Conservation (phyloP, 2,329 filamentous ascomycete species). For the Xylaria multiplex region DNA sequence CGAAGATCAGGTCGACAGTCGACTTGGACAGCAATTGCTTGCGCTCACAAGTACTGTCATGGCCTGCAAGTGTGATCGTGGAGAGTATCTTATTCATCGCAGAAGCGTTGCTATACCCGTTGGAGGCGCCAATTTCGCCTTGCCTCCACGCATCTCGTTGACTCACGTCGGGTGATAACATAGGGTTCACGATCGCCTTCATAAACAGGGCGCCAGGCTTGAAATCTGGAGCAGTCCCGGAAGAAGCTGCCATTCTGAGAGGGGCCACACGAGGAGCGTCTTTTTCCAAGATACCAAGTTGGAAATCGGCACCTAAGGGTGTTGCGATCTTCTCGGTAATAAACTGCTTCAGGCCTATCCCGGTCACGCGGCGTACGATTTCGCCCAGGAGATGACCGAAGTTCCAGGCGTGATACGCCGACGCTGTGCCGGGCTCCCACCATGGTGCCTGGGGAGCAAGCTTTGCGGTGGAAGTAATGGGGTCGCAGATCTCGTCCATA, state of each 20-base stretch:
- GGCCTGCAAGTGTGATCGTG: slow-evolving; percentile 66
- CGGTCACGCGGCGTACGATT: slow-evolving; percentile 53
- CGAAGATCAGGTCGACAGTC: slow-evolving; percentile 57
- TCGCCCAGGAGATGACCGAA: slow-evolving; percentile 57
- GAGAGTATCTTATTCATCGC: slow-evolving; percentile 55
- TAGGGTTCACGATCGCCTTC: slow-evolving; percentile 47
- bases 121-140: slow-evolving; percentile 55
- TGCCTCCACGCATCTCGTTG: slow-evolving; percentile 50
- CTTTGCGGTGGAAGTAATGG: slow-evolving; percentile 44
- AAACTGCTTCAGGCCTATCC: slow-evolving; percentile 55
- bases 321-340: slow-evolving; percentile 49
- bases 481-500: slow-evolving; percentile 49
- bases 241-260: slow-evolving; percentile 45
- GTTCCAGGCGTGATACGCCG: slow-evolving; percentile 53
- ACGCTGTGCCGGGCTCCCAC: slow-evolving; percentile 55
- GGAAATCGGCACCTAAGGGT: slow-evolving; percentile 58
- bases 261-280: slow-evolving; percentile 54
- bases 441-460: slow-evolving; percentile 54
- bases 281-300: slow-evolving; percentile 55
- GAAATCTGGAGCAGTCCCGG: slow-evolving; percentile 22
- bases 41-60: slow-evolving; percentile 7
- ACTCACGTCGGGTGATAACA: slow-evolving; percentile 38
- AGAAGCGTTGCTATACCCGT: slow-evolving; percentile 59
- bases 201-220: slow-evolving; percentile 43
- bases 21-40: slow-evolving; percentile 52